Conservation (phyloP, 2,329 filamentous ascomycete genomes). For the Cryphonectria nitschkei region DNA sequence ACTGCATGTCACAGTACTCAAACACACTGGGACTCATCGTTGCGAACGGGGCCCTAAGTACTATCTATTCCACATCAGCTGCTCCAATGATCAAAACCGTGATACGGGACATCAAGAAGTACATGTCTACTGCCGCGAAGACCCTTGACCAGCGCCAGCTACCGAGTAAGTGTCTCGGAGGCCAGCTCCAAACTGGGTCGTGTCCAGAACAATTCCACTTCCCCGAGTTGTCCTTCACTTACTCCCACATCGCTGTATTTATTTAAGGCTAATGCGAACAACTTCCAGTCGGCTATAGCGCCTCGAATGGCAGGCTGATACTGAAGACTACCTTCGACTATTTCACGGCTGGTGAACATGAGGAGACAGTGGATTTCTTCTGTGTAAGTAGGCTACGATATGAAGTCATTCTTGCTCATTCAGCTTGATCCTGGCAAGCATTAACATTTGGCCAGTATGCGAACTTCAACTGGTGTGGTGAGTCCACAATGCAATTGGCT, state of each 20-base stretch:
- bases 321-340: conserved; percentile 27
- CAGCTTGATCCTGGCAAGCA: background rate
- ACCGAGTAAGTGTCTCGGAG: conserved; percentile 3
- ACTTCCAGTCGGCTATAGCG: conserved; percentile 21
- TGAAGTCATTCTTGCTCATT: background rate
- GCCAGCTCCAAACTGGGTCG: background rate
- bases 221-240: background rate
- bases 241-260: background rate
- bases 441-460: conserved; percentile 42
- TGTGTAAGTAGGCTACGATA: conserved; percentile 17
- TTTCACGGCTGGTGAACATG: conserved; percentile 26
- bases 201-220: background rate
- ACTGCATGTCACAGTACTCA: conserved; percentile 34
- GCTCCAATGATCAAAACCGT: conserved; percentile 34
- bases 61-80: conserved; percentile 11
- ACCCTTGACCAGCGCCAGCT: conserved; percentile 23
- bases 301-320: conserved; percentile 23
- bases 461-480: conserved; percentile 61
- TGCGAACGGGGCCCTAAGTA: conserved; percentile 32
- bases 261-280: background rate
- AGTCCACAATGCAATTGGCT: conserved; percentile 53
- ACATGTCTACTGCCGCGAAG: conserved; percentile 31
- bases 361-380: conserved; percentile 29
- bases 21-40: conserved; percentile 37
- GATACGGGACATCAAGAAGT: conserved; percentile 36